Evolutionary conservation across 495 filamentous ascomycete genomes (phyloP), one percentile per base, ranked within the genome.

Genomic region (Aspergillus coremiiformis): DNA sequence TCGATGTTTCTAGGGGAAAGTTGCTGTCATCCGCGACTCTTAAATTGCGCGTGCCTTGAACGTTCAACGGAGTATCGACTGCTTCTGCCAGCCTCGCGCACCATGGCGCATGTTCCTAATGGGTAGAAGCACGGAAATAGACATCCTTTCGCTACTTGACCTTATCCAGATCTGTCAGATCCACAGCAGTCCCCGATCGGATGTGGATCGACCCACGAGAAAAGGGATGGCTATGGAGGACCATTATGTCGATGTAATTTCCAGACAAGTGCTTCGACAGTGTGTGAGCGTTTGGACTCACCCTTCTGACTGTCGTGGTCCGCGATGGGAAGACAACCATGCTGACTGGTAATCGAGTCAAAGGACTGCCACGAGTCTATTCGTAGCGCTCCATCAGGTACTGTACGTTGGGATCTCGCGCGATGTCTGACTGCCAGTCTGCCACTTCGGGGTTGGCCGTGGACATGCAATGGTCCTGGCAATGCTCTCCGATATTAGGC

Each of bases 21-120:
- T 81, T 59, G 56, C 76, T 79, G 2, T 79, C 78, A 58, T 84
- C 80, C 0, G 76, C 74, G 1, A 82, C 68, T 48, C 80, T 62
- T 35, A 83, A 52, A 2, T 68, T 63, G 17, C 45, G 58, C 0
- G 75, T 71, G 1, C 77, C 81, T 45, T 82, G 73, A 0, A 84
- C 78, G 47, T 59, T 64, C 21, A 80, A 37, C 11, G 53, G 11
- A 4, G 37, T 37, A 30, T 63, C 58, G 1, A 68, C 61, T 19
- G 75, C 73, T 5, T 78, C 78, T 0, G 77, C 75, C 2, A 68
- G 52, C 53, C 76, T 72, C 22, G 56, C 54, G 77, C 62, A 82
- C 55, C 78, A 80, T 78, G 6, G 48, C 29, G 33, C 58, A 67
- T 1, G 54, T 47, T 14, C 62, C 57, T 0, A 53, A 27, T 0